These are phyloP conservation scores for Wickerhamomyces canadensis DNA, from an alignment of 805 yeast species.

Conservation along the genomic window DNA sequence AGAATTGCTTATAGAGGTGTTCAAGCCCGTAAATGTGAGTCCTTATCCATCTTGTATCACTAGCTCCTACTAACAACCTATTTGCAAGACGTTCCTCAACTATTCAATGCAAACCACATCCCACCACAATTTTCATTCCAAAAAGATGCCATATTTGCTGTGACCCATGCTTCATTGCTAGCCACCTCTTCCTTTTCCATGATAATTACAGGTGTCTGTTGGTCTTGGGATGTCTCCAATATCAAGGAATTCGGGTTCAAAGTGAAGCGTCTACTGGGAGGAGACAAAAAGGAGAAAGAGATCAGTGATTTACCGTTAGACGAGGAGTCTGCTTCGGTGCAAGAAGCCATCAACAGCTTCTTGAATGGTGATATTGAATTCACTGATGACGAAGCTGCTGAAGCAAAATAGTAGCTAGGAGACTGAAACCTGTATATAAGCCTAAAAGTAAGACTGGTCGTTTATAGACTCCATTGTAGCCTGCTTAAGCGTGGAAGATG, in stretches of 20 bases:
- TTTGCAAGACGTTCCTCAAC: conserved; percentile 49
- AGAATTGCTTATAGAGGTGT: conserved; percentile 74
- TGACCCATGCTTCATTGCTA: conserved; percentile 71
- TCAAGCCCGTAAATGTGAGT: conserved; percentile 53
- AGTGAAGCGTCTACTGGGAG: conserved; percentile 63
- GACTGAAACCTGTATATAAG: not conserved
- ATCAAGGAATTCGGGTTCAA: conserved; percentile 66
- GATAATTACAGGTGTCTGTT: conserved; percentile 68
- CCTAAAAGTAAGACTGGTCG: too few relatives aligned
- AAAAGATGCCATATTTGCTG: conserved; percentile 81
- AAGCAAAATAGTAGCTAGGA: too few relatives aligned
- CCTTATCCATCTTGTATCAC: not conserved
- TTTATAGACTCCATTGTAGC: too few relatives aligned
- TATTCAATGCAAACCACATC: conserved; percentile 79
- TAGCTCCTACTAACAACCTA: conserved; percentile 8
- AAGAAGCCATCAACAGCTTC: conserved; percentile 46
- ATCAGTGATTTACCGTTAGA: conserved; percentile 44
- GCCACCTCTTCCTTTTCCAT: conserved; percentile 70
- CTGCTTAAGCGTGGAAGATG: too few relatives aligned
- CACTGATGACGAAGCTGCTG: conserved; percentile 5
- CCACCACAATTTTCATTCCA: conserved; percentile 82
- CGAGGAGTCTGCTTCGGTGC: conserved; percentile 53
- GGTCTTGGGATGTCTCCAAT: conserved; percentile 71
- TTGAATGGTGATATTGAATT: conserved; percentile 40
- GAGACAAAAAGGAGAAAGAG: conserved; percentile 50